These are phyloP conservation scores for Apiospora rasikravindrae DNA, from an alignment of 2,329 filamentous ascomycete genomes.

Conservation along the genomic window DNA sequence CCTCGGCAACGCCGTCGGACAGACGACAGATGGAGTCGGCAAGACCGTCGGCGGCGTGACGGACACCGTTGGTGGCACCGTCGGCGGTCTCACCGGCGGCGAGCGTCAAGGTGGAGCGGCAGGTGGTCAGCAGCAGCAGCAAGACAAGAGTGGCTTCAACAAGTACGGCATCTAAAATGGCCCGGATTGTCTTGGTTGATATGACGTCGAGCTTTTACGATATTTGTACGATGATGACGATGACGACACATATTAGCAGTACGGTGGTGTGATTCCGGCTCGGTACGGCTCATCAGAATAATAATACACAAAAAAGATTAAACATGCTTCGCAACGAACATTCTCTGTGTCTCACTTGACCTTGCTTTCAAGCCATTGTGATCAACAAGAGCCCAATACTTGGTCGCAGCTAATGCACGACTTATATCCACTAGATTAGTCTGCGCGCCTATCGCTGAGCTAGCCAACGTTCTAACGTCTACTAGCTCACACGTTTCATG, in stretches of 20 bases:
- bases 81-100: slow-evolving; percentile 33
- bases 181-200: not conserved
- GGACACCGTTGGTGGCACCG: slow-evolving; percentile 27
- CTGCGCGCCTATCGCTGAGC: not conserved
- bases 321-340: not conserved
- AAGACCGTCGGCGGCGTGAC: slow-evolving; percentile 29
- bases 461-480: not conserved
- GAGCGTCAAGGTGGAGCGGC: slow-evolving; percentile 19
- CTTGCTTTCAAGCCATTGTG: not conserved
- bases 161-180: slow-evolving; percentile 35
- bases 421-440: not conserved
- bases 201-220: not conserved
- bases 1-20: slow-evolving; percentile 34
- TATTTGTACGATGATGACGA: slow-evolving; percentile 1
- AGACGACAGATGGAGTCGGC: slow-evolving; percentile 33
- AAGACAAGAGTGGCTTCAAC: slow-evolving; percentile 30
- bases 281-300: not conserved
- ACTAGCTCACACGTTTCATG: not conserved
- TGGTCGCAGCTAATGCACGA: not conserved
- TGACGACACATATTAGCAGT: not conserved
- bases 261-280: not conserved
- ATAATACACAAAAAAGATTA: not conserved
- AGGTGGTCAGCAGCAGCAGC: slow-evolving; percentile 26
- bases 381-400: not conserved
- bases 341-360: not conserved